phyloP scores from a whole-genome alignment of 179 eudicot genomes.

The Nepenthes alata region DNA sequence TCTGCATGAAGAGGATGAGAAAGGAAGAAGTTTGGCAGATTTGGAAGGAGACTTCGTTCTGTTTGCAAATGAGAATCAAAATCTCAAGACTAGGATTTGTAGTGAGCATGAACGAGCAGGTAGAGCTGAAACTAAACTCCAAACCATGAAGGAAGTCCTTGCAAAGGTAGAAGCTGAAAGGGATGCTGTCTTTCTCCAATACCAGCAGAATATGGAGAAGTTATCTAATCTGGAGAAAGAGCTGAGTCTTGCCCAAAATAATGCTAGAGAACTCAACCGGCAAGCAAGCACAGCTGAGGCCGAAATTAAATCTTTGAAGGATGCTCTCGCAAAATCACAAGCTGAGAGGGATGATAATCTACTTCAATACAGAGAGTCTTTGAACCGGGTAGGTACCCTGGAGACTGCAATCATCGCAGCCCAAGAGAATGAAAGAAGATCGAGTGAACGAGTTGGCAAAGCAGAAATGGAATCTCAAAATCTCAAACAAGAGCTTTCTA shows the following conservation, averaged over 20 bases:
- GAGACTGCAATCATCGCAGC: slow-evolving; percentile 34
- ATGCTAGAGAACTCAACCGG: slow-evolving; percentile 31
- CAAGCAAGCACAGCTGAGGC: slow-evolving; percentile 33
- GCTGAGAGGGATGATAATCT: slow-evolving; percentile 45
- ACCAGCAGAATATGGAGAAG: slow-evolving; percentile 39
- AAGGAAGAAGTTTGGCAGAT: slow-evolving; percentile 3
- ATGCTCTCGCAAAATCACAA: slow-evolving; percentile 36
- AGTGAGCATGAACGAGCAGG: slow-evolving; percentile 43
- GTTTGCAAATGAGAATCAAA: slow-evolving; percentile 31
- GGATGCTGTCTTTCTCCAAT: slow-evolving; percentile 34
- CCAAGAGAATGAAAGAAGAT: slow-evolving; percentile 23
- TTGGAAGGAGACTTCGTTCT: slow-evolving; percentile 14
- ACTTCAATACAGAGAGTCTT: slow-evolving; percentile 24
- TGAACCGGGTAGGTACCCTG: slow-evolving; percentile 34
- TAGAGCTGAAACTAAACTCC: slow-evolving; percentile 46
- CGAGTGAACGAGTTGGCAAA: slow-evolving; percentile 23
- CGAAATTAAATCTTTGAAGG: slow-evolving; percentile 48
- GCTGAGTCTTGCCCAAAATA: slow-evolving; percentile 32
- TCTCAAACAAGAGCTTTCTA: slow-evolving; percentile 37
- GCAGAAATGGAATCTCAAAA: slow-evolving; percentile 33
- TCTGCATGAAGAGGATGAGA: background rate
- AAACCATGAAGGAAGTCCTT: slow-evolving; percentile 39
- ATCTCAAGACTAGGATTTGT: slow-evolving; percentile 25
- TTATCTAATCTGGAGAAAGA: slow-evolving; percentile 46
- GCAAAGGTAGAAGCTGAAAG: slow-evolving; percentile 48